Percentiles rank a stretch among this genome's conserved stretches.
Conservation (phyloP, 176 grass and related monocot genomes). For the sorghum (Sorghum bicolor) region Sorghum_bicolor_NCBIv3 NC_012876.2:8194501-8195000, state of each 20-base stretch:
- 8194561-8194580: neutral
- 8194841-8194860: too few relatives aligned
- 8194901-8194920: neutral
- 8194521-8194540: conserved; percentile 11
- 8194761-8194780: conserved; percentile 32
- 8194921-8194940: neutral
- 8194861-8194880: neutral
- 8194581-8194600: conserved; percentile 24
- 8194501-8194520: neutral
- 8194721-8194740: conserved; percentile 9
- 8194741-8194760: conserved; percentile 14
- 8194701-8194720: conserved; percentile 18
- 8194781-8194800: conserved; percentile 29
- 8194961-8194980: neutral
- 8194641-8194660: neutral
- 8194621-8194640: neutral
- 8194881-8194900: neutral
- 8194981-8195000: neutral
- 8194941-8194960: conserved; percentile 5
- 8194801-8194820: conserved; percentile 43
- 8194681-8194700: conserved; percentile 10
- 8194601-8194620: neutral
- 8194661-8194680: neutral
- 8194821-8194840: neutral
- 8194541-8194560: neutral